Percentiles rank a stretch among this genome's conserved stretches.
Conservation (phyloP, 805 yeast genomes). For the Nakazawaea siamensis region DNA sequence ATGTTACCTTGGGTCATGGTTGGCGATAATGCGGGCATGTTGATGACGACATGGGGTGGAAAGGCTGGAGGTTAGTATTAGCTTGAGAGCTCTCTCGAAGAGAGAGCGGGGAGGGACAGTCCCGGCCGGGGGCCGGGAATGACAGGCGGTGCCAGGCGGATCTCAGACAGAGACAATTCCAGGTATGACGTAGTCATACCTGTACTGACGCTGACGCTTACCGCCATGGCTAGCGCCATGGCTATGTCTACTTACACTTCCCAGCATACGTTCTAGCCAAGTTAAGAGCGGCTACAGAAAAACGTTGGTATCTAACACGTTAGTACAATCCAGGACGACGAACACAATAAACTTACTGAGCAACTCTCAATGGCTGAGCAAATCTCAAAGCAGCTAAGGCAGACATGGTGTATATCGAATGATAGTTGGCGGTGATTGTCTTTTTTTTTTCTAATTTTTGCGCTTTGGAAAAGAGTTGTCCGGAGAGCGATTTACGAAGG, state of each 20-base stretch:
- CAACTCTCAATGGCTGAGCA: conserved; percentile 17
- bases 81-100: too few relatives aligned
- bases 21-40: conserved; percentile 99
- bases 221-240: too few relatives aligned
- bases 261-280: conserved; percentile 16
- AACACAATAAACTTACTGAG: conserved; percentile 7
- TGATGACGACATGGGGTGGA: conserved; percentile 68
- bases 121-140: too few relatives aligned
- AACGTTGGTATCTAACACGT: conserved; percentile 9
- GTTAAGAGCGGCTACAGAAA: conserved; percentile 12
- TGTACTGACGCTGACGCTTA: too few relatives aligned
- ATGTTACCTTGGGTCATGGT: conserved; percentile 97
- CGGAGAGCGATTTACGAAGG: conserved; percentile 2
- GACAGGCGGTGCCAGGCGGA: too few relatives aligned
- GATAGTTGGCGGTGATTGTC: not conserved
- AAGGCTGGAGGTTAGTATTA: conserved; percentile 15
- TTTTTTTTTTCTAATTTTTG: not conserved
- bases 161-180: not conserved
- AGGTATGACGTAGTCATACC: not conserved
- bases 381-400: conserved; percentile 23
- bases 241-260: conserved; percentile 13
- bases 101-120: too few relatives aligned
- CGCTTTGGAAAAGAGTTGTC: conserved; percentile 12
- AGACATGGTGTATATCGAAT: conserved; percentile 16
- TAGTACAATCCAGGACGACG: conserved; percentile 9